Evolutionary conservation across 2,329 filamentous ascomycete species (phyloP).

Genomic region (Penicillium sp.): DNA sequence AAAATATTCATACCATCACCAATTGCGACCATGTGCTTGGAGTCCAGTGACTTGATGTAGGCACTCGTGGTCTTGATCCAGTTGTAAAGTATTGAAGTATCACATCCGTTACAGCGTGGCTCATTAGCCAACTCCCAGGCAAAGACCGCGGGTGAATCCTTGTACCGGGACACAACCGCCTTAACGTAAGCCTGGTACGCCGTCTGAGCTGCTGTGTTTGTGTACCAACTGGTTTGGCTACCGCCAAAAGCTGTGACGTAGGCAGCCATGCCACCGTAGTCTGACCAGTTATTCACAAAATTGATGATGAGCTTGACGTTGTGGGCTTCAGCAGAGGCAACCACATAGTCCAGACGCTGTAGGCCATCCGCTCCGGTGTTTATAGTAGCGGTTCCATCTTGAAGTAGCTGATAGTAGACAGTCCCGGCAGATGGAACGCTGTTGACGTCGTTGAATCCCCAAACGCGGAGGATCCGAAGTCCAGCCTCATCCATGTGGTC

Average conservation of each 20-base stretch:
- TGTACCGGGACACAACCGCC: constrained; percentile 62
- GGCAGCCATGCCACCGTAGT: constrained; percentile 66
- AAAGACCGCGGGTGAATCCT: constrained; percentile 60
- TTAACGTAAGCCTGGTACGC: constrained; percentile 66
- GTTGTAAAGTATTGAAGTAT: constrained; percentile 57
- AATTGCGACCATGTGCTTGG: constrained; percentile 62
- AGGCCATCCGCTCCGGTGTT: constrained; percentile 66
- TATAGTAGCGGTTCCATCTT: constrained; percentile 51
- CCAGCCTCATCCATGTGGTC: constrained; percentile 38
- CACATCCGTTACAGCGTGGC: constrained; percentile 63
- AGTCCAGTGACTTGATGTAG: constrained; percentile 66
- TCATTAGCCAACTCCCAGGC: constrained; percentile 72
- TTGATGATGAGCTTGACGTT: constrained; percentile 63
- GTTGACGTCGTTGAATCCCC: constrained; percentile 57
- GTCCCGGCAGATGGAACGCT: constrained; percentile 43
- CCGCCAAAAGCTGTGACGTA: constrained; percentile 60
- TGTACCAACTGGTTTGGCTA: constrained; percentile 59
- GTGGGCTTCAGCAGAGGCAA: constrained; percentile 59
- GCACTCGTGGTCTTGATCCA: constrained; percentile 61
- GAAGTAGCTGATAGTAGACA: constrained; percentile 49
- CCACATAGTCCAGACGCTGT: constrained; percentile 66
- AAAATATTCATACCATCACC: constrained; percentile 49
- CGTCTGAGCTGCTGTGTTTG: constrained; percentile 53
- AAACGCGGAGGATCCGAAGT: constrained; percentile 54
- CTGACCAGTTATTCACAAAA: constrained; percentile 68